Conservation (phyloP, 2,329 filamentous ascomycete genomes). For the Aureobasidium namibiae region DNA sequence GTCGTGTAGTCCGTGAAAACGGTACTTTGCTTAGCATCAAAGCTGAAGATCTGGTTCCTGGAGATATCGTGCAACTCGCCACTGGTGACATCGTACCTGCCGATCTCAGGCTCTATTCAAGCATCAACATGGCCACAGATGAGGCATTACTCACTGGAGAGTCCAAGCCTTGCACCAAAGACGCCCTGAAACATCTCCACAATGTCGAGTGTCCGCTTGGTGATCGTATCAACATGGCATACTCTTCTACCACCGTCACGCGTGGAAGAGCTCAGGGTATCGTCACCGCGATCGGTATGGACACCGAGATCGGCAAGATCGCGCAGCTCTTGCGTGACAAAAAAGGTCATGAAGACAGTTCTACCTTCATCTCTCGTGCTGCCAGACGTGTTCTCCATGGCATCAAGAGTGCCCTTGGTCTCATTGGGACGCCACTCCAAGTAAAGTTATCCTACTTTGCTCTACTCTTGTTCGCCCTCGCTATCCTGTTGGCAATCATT, state of each 20-base stretch:
- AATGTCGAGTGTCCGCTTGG: constrained; percentile 49
- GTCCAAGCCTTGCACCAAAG: constrained; percentile 60
- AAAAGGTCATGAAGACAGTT: constrained; percentile 35
- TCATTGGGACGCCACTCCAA: constrained; percentile 67
- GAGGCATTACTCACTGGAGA: constrained; percentile 68
- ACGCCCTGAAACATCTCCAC: constrained; percentile 47
- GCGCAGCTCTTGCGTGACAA: constrained; percentile 57
- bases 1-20: constrained; percentile 45
- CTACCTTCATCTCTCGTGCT: not conserved
- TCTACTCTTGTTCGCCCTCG: constrained; percentile 68
- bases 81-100: constrained; percentile 63
- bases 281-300: constrained; percentile 63
- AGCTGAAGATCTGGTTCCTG: constrained; percentile 54
- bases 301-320: constrained; percentile 68
- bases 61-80: constrained; percentile 56
- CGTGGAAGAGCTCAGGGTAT: constrained; percentile 62
- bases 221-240: constrained; percentile 63
- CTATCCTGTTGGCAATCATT: constrained; percentile 60
- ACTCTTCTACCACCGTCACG: constrained; percentile 64
- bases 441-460: constrained; percentile 80
- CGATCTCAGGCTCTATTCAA: constrained; percentile 44
- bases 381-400: constrained; percentile 47
- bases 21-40: constrained; percentile 45
- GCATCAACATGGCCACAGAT: constrained; percentile 60
- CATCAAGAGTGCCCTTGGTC: constrained; percentile 27